Evolutionary conservation across 139 green algal genomes (phyloP).

Genomic region (Chlorella sorokiniana): DNA sequence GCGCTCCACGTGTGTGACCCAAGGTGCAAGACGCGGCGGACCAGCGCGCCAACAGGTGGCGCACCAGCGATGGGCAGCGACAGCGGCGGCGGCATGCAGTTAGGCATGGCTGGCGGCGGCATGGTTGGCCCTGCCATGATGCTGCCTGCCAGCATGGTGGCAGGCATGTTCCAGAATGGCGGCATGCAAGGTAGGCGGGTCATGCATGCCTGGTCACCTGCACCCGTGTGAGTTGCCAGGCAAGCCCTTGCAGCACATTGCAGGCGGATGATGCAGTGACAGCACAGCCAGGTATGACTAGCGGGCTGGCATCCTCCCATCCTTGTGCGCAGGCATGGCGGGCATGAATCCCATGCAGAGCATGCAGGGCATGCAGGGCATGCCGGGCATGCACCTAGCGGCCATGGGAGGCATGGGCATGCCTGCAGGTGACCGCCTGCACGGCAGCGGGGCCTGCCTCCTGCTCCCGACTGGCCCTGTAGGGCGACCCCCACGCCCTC

Average conservation of each 20-base stretch:
- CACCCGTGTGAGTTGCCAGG: no score
- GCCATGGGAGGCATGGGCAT: slow-evolving; percentile 43
- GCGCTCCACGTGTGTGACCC: no score
- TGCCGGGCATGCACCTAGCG: background rate
- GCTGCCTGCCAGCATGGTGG: slow-evolving; percentile 15
- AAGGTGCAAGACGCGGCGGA: slow-evolving; percentile 5
- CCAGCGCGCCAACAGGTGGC: background rate
- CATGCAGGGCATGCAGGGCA: background rate
- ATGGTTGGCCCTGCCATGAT: background rate
- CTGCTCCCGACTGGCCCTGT: background rate
- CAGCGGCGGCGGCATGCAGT: slow-evolving; percentile 46
- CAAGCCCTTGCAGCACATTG: no score
- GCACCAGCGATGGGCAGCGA: slow-evolving; percentile 33
- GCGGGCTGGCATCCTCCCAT: background rate
- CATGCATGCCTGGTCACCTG: background rate
- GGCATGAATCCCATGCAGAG: slow-evolving; percentile 25
- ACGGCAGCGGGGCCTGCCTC: background rate
- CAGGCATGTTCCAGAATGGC: slow-evolving; percentile 13
- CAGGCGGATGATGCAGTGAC: no score
- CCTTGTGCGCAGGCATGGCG: slow-evolving; percentile 30
- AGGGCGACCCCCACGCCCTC: background rate
- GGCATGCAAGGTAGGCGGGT: background rate
- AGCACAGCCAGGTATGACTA: background rate
- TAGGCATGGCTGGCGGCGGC: slow-evolving; percentile 25
- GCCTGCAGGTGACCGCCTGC: slow-evolving; percentile 9